Evolutionary conservation across 2,329 filamentous ascomycete species (phyloP).

Genomic region (Myriosclerotinia duriaeana): DNA sequence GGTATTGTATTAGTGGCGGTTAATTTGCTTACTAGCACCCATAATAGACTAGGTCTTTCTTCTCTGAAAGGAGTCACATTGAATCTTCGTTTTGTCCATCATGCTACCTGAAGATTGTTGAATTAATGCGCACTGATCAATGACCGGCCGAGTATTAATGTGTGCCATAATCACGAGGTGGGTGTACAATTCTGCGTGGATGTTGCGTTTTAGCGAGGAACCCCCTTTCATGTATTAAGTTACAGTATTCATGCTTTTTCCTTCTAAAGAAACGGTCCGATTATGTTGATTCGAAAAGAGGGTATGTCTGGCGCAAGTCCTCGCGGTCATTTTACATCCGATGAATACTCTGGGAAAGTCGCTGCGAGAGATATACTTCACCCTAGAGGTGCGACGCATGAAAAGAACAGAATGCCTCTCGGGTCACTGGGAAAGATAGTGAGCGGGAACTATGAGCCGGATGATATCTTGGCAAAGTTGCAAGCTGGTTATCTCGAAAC

Average conservation of each 20-base stretch:
- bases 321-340: not conserved
- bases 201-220: not conserved
- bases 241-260: not conserved
- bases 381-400: too few species aligned
- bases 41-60: too few species aligned
- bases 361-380: not conserved
- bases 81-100: too few species aligned
- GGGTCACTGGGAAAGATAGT: too few species aligned
- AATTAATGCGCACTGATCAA: not conserved
- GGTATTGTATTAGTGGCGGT: too few species aligned
- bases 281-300: not conserved
- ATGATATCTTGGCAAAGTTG: too few species aligned
- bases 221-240: not conserved
- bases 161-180: not conserved
- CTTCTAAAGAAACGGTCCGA: not conserved
- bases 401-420: too few species aligned
- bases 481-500: too few species aligned
- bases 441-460: too few species aligned
- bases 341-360: not conserved
- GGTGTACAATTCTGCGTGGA: too few species aligned
- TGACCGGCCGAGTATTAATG: not conserved
- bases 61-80: too few species aligned
- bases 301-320: not conserved
- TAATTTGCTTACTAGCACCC: too few species aligned
- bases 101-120: not conserved